Base-by-base conservation (phyloP, 768 basidiomycete genomes). In the Leccinum fibrillosum region DNA sequence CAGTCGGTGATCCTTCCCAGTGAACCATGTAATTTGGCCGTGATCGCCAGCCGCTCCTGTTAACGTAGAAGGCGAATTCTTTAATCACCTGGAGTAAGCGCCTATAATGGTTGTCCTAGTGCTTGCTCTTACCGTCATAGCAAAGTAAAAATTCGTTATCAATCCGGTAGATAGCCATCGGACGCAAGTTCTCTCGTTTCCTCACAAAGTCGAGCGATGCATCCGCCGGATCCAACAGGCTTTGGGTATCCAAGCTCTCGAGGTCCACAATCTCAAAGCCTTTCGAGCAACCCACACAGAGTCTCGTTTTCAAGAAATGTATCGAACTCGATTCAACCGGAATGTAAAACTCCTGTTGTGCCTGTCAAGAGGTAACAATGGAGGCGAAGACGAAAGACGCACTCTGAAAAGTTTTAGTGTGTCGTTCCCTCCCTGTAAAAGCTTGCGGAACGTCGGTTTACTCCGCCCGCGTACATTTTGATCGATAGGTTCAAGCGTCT, bases 51-150 rank as follows among this genome's bases (percentile, higher is more conserved):
- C 97, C 97, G 61, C 88, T 95, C 78, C 92, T 93, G 75, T 98
- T 96, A 63, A 99, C 94, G 73, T 98, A 98, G 71, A 99, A 98
- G 0, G 97, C 97, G 71, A 98, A 99, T 75, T 98, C 97, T 97
- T 54, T 37, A 52, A 54, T 9, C 48, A 10, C 19, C 52, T 12
- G 26, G 48, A n/a, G 58, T 58, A 54, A 61, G 54, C 53, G 30
- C 63, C 52, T 28, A 54, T 37, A 34, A 23, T 37, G 9, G 34
- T 19, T 47, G 48, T 54, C 26, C 30, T 35, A 52, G 42, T 26
- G 26, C 49, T 59, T 57, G 39, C 13, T 77, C 84, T 69, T 60
- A 95, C 96, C 94, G 72, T 98, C 97, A 74, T 98, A 99, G 71
- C 97, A 99, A 35, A 99, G 76, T 52, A 99, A 75, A 75, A 99